Evolutionary conservation across 2,329 filamentous ascomycete genomes (phyloP).

Genomic region (Sphaceloma murrayae): DNA sequence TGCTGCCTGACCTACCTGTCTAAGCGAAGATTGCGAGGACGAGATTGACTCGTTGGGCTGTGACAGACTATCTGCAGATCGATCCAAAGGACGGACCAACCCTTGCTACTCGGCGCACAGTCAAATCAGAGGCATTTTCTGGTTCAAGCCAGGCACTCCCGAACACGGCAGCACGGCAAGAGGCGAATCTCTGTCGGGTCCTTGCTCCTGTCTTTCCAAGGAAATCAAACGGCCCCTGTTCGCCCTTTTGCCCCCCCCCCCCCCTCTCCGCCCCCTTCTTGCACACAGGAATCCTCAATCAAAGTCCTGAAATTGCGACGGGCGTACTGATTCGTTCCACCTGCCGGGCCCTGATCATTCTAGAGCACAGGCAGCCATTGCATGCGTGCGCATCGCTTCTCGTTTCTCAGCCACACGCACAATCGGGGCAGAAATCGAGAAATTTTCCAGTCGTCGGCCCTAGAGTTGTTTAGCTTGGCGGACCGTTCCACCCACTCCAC

Average conservation of each 20-base stretch:
- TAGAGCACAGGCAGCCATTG: constrained; percentile 11
- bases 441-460: constrained; percentile 3
- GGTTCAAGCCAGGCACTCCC: constrained; percentile 14
- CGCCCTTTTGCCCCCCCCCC: no score
- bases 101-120: neutral
- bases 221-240: constrained; percentile 14
- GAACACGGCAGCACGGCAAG: constrained; percentile 12
- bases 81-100: constrained; percentile 12
- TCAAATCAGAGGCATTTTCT: constrained; percentile 1
- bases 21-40: constrained; percentile 8
- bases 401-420: constrained; percentile 15
- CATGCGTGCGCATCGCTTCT: constrained; percentile 12
- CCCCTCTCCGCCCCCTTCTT: no score
- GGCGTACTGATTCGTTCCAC: constrained; percentile 12
- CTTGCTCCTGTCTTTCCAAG: constrained; percentile 9
- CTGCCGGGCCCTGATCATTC: constrained; percentile 9
- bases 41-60: constrained; percentile 13
- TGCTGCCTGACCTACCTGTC: neutral
- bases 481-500: constrained; percentile 5
- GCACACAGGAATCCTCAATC: neutral
- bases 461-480: constrained; percentile 13
- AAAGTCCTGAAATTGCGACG: constrained; percentile 12
- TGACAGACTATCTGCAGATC: constrained; percentile 13
- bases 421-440: constrained; percentile 7
- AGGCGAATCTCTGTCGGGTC: neutral